Evolutionary conservation across 768 basidiomycete species (phyloP).

Genomic region (Termitomyces sp.): DNA sequence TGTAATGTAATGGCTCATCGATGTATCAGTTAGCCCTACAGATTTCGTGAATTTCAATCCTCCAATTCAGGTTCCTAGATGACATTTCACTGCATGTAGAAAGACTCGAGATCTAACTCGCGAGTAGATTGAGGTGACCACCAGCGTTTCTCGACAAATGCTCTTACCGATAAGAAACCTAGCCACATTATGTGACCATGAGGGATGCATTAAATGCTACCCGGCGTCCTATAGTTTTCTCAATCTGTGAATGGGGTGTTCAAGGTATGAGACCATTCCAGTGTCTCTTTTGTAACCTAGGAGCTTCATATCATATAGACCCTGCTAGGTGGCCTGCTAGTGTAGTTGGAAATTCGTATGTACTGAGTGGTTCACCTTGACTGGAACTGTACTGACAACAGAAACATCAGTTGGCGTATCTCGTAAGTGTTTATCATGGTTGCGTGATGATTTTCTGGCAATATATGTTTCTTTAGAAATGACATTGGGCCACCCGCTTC

Average conservation of each 20-base stretch:
- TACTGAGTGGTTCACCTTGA: not conserved
- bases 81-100: not conserved
- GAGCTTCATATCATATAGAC: constrained; percentile 20
- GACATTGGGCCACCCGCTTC: constrained; percentile 42
- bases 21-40: constrained; percentile 26
- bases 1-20: not conserved
- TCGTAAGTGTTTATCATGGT: constrained; percentile 23
- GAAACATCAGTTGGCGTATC: constrained; percentile 33
- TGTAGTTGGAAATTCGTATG: constrained; percentile 40
- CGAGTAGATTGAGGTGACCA: constrained; percentile 29
- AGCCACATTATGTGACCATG: constrained; percentile 42
- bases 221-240: constrained; percentile 42
- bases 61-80: constrained; percentile 28
- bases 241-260: constrained; percentile 46
- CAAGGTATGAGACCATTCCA: constrained; percentile 25
- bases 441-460: not conserved
- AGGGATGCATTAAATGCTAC: constrained; percentile 38
- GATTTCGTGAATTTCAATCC: constrained; percentile 44
- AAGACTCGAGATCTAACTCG: not conserved
- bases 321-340: constrained; percentile 46
- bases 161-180: not conserved
- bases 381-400: not conserved
- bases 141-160: not conserved
- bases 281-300: too few species aligned
- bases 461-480: constrained; percentile 23